Base-by-base conservation (phyloP, 768 basidiomycete genomes). In the Lentinula lateritia region DNA sequence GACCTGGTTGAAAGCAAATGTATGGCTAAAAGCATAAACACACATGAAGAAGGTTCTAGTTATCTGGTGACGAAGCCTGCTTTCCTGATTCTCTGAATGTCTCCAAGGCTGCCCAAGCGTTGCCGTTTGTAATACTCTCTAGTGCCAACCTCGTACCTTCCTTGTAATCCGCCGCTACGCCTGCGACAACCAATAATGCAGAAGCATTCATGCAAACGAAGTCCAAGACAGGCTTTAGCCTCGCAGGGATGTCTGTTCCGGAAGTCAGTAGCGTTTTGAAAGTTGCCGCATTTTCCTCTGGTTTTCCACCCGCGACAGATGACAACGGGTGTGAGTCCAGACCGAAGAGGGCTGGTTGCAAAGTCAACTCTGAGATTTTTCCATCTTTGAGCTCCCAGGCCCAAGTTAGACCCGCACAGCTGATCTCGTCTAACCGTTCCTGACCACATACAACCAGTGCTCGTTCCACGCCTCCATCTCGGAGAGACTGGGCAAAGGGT, bases 391-490 rank as follows among this genome's bases (percentile, higher is more conserved):
- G 83, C 61, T 90, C 87, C 95, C 94, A 91, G 39, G 83, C 89
- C 74, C 83, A 83, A 10, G 95, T 95, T 13, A 89, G 85, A 1
- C 96, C 97, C 0, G 93, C 95, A 67, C 93, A 95, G 72, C 90
- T 93, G 70, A 99, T 92, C 79, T 98, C 96, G 73, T 98, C 96
- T 46, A 99, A 78, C 1, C 85, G 84, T 71, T 98, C 96, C 36
- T 83, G 85, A 1, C 96, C 96, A 67, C 95, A 98, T 0, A 99
- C 96, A 18, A 99, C 94, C 60, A 95, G 75, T 0, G 94, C 96
- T 38, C 91, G 84, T 66, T 85, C 76, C 6, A 96, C 92, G n/a
- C 90, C 90, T 20, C 87, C 83, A 32, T 90, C 83, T 8, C 77
- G 75, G 23, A 96, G 75, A 2, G 89, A 89, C 53, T 84, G 76